phyloP scores from a whole-genome alignment of 2,329 filamentous ascomycete genomes.

The Exophiala phaeomuriformis region DNA sequence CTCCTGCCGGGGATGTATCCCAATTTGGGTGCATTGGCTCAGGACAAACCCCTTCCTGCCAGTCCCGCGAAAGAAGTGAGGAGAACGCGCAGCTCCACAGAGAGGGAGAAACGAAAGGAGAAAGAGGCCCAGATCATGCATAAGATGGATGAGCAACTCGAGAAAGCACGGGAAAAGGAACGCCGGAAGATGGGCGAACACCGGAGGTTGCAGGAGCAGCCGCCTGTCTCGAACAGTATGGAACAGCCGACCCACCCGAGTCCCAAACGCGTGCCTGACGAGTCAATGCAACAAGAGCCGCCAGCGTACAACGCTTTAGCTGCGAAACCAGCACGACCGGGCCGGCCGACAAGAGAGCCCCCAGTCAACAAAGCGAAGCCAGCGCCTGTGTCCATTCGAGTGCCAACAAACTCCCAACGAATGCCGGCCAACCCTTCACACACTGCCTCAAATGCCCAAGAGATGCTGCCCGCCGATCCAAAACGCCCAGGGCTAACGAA shows the following conservation, averaged over 20 bases:
- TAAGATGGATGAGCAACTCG: conserved; percentile 34
- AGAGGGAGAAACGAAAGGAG: conserved; percentile 40
- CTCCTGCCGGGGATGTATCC: conserved; percentile 28
- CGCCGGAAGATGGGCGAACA: conserved; percentile 30
- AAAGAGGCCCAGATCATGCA: conserved; percentile 26
- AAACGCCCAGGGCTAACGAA: conserved; percentile 46
- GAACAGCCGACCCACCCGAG: conserved; percentile 28
- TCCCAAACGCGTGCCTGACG: conserved; percentile 18
- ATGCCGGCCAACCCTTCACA: conserved; percentile 45
- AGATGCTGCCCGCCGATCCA: conserved; percentile 46
- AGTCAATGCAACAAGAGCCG: conserved; percentile 24
- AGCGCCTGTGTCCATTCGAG: conserved; percentile 41
- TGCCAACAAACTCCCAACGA: conserved; percentile 43
- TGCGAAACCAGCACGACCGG: conserved; percentile 36
- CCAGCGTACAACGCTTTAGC: conserved; percentile 29
- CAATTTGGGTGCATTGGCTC: conserved; percentile 24
- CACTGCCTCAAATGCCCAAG: conserved; percentile 53
- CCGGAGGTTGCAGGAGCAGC: conserved; percentile 32
- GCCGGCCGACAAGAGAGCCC: conserved; percentile 39
- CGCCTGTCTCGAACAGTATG: conserved; percentile 29
- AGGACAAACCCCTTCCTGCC: conserved; percentile 23
- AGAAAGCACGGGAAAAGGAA: conserved; percentile 33
- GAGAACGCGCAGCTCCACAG: conserved; percentile 53
- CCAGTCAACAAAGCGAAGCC: conserved; percentile 38
- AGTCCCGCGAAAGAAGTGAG: conserved; percentile 37